Conservation (phyloP, 2,329 filamentous ascomycete genomes). For the Aureobasidium uvarum region DNA sequence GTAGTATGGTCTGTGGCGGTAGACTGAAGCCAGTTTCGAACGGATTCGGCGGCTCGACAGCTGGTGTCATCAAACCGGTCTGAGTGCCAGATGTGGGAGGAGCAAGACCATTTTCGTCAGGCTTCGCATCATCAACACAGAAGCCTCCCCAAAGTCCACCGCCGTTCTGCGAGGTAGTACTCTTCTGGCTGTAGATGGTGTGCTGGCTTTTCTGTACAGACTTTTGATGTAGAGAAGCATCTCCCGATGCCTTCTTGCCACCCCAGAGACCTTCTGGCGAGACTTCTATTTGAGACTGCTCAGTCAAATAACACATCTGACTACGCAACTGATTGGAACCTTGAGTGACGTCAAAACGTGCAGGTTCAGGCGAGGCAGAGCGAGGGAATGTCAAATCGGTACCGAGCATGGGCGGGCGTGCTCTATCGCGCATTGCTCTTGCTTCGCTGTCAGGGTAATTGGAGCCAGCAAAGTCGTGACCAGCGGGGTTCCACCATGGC, state of each 20-base stretch:
- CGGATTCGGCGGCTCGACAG: slow-evolving; percentile 42
- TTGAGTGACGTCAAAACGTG: slow-evolving; percentile 78
- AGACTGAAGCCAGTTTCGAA: slow-evolving; percentile 37
- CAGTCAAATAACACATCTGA: slow-evolving; percentile 52
- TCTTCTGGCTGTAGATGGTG: slow-evolving; percentile 29
- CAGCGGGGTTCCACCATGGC: slow-evolving; percentile 44
- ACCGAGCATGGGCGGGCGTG: slow-evolving; percentile 83
- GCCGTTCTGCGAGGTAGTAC: slow-evolving; percentile 27
- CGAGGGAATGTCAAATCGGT: slow-evolving; percentile 74
- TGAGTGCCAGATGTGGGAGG: slow-evolving; percentile 44
- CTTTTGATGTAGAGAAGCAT: neutral
- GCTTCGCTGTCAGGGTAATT: slow-evolving; percentile 45
- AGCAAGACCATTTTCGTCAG: slow-evolving; percentile 40
- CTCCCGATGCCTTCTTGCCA: slow-evolving; percentile 9
- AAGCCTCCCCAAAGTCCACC: slow-evolving; percentile 74
- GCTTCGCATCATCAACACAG: slow-evolving; percentile 50
- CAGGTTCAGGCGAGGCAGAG: slow-evolving; percentile 79
- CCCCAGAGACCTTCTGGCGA: slow-evolving; percentile 28
- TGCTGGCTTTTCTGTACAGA: neutral
- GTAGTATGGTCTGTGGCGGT: slow-evolving; percentile 41
- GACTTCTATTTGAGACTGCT: slow-evolving; percentile 47
- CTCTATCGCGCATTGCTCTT: slow-evolving; percentile 57
- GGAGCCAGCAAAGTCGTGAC: slow-evolving; percentile 29
- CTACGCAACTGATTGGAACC: slow-evolving; percentile 50
- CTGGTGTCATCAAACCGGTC: slow-evolving; percentile 49